A percentile compares a stretch with the other conserved stretches of the same genome.
These are phyloP conservation scores for Tolypocladium ovalisporum DNA, from an alignment of 2,329 filamentous ascomycete species.

Conservation along the genomic window DNA sequence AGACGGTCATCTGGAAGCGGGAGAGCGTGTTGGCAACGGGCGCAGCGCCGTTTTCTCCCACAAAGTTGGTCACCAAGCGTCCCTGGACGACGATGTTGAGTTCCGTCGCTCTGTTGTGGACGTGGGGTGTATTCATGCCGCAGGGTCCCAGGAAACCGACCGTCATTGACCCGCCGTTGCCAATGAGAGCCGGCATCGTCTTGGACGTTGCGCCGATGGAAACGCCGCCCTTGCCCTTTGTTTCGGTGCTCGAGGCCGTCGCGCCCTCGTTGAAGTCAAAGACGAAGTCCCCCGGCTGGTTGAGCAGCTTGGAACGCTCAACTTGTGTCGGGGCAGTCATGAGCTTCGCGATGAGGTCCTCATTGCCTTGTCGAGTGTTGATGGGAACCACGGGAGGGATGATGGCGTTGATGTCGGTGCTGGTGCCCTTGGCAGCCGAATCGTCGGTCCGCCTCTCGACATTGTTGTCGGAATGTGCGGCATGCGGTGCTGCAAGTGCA, in stretches of 20 bases:
- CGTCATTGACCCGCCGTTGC: conserved; percentile 33
- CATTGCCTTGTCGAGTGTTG: conserved; percentile 15
- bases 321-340: conserved; percentile 17
- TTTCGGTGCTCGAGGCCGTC: conserved; percentile 5
- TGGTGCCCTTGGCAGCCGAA: not conserved
- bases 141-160: conserved; percentile 38
- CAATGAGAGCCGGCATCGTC: conserved; percentile 39
- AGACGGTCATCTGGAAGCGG: conserved; percentile 33
- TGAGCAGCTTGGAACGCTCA: conserved; percentile 19
- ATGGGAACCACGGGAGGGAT: conserved; percentile 16
- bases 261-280: conserved; percentile 28
- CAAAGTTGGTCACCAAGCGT: conserved; percentile 30
- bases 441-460: not conserved
- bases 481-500: not conserved
- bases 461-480: not conserved
- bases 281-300: conserved; percentile 26
- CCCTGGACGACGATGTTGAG: conserved; percentile 35
- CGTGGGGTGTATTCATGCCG: conserved; percentile 39
- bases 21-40: conserved; percentile 26
- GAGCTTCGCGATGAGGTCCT: conserved; percentile 16
- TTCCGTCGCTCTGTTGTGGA: conserved; percentile 36
- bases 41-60: conserved; percentile 29
- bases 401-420: conserved; percentile 7
- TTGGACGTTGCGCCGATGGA: conserved; percentile 29
- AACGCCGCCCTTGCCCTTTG: conserved; percentile 23